These are phyloP conservation scores for Hygrocybe punicea DNA, from an alignment of 768 basidiomycete genomes.

Conservation along the genomic window DNA sequence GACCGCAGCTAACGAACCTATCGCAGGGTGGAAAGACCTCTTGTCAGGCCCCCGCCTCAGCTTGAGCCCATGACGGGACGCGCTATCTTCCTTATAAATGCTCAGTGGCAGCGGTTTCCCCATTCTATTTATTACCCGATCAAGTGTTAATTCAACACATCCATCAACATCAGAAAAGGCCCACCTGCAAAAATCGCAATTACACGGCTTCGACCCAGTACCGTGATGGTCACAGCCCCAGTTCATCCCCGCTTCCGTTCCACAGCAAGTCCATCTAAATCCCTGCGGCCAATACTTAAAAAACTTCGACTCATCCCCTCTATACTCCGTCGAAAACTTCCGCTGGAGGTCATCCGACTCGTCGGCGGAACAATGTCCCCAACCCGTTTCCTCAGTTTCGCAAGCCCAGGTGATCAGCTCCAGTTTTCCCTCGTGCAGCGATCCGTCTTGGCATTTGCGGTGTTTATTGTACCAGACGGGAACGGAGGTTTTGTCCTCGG, in stretches of 20 bases:
- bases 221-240: slow-evolving; percentile 42
- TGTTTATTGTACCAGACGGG: slow-evolving; percentile 34
- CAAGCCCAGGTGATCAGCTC: slow-evolving; percentile 38
- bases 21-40: slow-evolving; percentile 26
- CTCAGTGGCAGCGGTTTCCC: slow-evolving; percentile 31
- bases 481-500: background rate
- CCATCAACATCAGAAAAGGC: no score
- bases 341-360: slow-evolving; percentile 29
- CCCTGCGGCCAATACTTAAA: slow-evolving; percentile 30
- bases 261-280: slow-evolving; percentile 42
- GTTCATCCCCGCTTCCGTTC: slow-evolving; percentile 31
- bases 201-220: slow-evolving; percentile 33
- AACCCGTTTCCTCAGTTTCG: slow-evolving; percentile 27
- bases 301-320: slow-evolving; percentile 27
- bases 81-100: slow-evolving; percentile 28
- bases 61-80: slow-evolving; percentile 30
- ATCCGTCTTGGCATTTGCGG: slow-evolving; percentile 31
- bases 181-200: slow-evolving; percentile 40
- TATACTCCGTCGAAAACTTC: slow-evolving; percentile 30
- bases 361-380: slow-evolving; percentile 26
- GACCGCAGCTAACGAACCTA: slow-evolving; percentile 18
- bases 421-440: slow-evolving; percentile 32
- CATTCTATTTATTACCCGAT: slow-evolving; percentile 22
- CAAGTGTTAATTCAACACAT: no score
- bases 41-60: slow-evolving; percentile 34